Evolutionary conservation across 768 basidiomycete genomes (phyloP).

Genomic region (Amanita brunnescens): DNA sequence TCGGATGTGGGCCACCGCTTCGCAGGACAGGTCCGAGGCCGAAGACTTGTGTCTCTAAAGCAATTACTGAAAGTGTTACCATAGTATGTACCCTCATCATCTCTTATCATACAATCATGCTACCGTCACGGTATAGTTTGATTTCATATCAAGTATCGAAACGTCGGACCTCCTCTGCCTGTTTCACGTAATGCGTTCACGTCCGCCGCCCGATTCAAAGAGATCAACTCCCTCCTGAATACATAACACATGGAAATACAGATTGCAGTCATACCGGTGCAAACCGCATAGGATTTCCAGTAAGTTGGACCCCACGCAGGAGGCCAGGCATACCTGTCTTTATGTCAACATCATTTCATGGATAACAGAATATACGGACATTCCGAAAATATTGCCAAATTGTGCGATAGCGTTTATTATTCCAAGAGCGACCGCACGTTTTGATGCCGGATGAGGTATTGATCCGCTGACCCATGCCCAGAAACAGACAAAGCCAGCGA

Average conservation of each 20-base stretch:
- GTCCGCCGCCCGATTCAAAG: background rate
- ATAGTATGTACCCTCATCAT: no score
- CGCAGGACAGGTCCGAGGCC: no score
- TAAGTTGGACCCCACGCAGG: constrained; percentile 64
- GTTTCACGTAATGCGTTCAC: background rate
- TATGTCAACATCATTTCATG: background rate
- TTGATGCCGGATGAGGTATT: constrained; percentile 63
- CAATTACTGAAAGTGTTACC: no score
- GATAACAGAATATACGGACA: constrained; percentile 34
- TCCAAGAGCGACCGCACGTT: constrained; percentile 82
- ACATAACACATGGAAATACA: constrained; percentile 41
- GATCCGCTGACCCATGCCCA: constrained; percentile 43
- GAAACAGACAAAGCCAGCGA: constrained; percentile 64
- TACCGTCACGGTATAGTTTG: no score
- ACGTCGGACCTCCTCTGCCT: background rate
- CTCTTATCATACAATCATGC: no score
- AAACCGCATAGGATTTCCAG: constrained; percentile 61
- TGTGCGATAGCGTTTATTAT: constrained; percentile 76
- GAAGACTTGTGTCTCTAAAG: no score
- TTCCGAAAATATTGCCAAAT: constrained; percentile 77
- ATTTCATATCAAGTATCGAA: constrained; percentile 1
- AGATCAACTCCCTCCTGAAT: constrained; percentile 31
- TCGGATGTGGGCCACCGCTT: no score
- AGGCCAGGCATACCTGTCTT: constrained; percentile 56
- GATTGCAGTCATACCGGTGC: constrained; percentile 46